A percentile compares a stretch with the other conserved stretches of the same genome.
phyloP scores from a whole-genome alignment of 768 basidiomycete genomes.

The Russula dissimulans region DNA sequence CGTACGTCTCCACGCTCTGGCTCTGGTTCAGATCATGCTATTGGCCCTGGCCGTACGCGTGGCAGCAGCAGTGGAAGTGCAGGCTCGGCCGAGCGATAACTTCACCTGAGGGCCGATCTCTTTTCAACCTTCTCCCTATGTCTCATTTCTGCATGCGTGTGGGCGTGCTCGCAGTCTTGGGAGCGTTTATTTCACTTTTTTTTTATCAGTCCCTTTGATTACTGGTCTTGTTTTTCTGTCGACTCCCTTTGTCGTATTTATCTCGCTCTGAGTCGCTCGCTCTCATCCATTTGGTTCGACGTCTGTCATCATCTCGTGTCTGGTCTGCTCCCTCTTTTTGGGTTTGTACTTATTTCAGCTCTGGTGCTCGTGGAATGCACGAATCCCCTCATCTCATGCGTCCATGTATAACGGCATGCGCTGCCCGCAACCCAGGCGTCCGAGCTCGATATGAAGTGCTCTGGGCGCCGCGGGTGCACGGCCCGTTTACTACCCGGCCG shows the following conservation, averaged over 20 bases:
- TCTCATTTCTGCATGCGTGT: neutral
- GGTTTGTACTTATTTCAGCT: constrained; percentile 8
- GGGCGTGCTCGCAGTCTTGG: neutral
- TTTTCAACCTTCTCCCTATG: neutral
- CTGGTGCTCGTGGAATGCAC: constrained; percentile 1
- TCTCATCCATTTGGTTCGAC: neutral
- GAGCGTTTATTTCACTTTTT: neutral
- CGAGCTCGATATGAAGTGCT: constrained; percentile 5
- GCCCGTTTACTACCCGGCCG: constrained; percentile 14
- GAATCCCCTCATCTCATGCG: neutral
- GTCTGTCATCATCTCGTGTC: neutral
- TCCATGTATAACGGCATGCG: neutral
- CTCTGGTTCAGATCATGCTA: constrained; percentile 24
- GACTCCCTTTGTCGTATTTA: constrained; percentile 3
- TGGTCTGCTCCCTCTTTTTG: neutral
- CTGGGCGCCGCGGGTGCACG: constrained; percentile 11
- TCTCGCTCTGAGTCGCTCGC: neutral
- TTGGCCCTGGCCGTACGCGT: constrained; percentile 19
- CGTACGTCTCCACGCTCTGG: constrained; percentile 23
- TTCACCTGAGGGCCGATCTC: neutral
- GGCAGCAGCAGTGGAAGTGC: constrained; percentile 11
- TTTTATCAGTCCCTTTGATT: neutral
- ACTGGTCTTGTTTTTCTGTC: neutral
- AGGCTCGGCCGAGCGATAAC: constrained; percentile 14
- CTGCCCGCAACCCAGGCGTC: constrained; percentile 8